A percentile compares a stretch with the other conserved stretches of the same genome.
Evolutionary conservation across 2,329 filamentous ascomycete genomes (phyloP).

Genomic region (Helminthosporium solani): DNA sequence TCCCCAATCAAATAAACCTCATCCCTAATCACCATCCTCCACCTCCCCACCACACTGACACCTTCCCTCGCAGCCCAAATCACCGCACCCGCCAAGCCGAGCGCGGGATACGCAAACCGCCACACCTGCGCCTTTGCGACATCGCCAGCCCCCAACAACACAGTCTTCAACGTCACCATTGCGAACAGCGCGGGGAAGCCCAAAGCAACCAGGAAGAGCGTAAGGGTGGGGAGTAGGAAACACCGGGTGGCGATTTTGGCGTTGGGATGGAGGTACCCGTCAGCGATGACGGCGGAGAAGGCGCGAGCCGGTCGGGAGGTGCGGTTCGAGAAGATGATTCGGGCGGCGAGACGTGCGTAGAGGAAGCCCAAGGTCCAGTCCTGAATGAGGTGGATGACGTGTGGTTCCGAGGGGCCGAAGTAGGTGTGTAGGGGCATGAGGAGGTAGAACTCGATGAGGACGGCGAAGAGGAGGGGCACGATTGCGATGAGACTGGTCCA

Average conservation of each 20-base stretch:
- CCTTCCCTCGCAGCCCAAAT: slow-evolving; percentile 54
- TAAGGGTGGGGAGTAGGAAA: slow-evolving; percentile 74
- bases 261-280: slow-evolving; percentile 76
- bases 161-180: slow-evolving; percentile 49
- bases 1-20: slow-evolving; percentile 97
- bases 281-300: slow-evolving; percentile 68
- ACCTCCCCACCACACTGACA: slow-evolving; percentile 64
- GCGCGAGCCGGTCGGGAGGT: slow-evolving; percentile 72
- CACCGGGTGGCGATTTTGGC: slow-evolving; percentile 76
- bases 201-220: slow-evolving; percentile 64
- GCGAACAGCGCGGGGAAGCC: slow-evolving; percentile 64
- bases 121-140: slow-evolving; percentile 55
- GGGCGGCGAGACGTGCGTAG: slow-evolving; percentile 77
- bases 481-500: slow-evolving; percentile 73
- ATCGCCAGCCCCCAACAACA: slow-evolving; percentile 46
- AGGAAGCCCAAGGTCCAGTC: slow-evolving; percentile 92
- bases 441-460: slow-evolving; percentile 83
- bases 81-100: slow-evolving; percentile 49
- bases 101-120: slow-evolving; percentile 72
- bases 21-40: slow-evolving; percentile 81
- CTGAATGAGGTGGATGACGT: slow-evolving; percentile 84
- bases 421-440: slow-evolving; percentile 85
- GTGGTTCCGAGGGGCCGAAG: slow-evolving; percentile 49
- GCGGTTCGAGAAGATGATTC: slow-evolving; percentile 67
- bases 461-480: slow-evolving; percentile 76